Evolutionary conservation across 2,329 filamentous ascomycete genomes (phyloP), one percentile per base, ranked within the genome.

Genomic region (Daldinia sp.): DNA sequence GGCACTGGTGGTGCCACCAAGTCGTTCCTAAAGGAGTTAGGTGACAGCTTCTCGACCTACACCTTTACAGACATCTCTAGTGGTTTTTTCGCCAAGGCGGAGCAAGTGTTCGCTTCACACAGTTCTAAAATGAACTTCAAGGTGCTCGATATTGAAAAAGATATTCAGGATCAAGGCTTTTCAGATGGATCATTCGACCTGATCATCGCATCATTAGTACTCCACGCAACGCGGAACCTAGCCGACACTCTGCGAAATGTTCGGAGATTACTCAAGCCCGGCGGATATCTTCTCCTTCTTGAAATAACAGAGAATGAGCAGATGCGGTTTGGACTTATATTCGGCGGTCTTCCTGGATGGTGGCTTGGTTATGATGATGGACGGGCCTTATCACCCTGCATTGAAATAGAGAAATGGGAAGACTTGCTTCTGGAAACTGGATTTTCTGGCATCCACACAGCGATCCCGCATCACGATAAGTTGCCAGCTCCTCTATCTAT

Each of bases 281-380:
- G 81, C 1, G 85, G 85, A 0, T 80, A 82, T 41, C 73, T 88
- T 0, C 41, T 87, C 0, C 51, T 86, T 0, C 64, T 82, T 4
- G 85, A 87, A 65, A 68, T 82, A 1, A 77, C 74, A 0, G 48
- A 65, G 2, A 70, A 65, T 12, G 42, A 53, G 10, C 9, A 9
- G 13, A 20, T 35, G 10, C 48, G 55, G 10, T 18, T 35, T 10
- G 51, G 26, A 10, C 23, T 39, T 13, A 39, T 39, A 13, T 39
- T 39, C 35, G 10, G 12, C 13, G 10, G 35, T 15, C 13, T 39
- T 4, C 35, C 35, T 13, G 35, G 35, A 13, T 39, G 35, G 35
- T 39, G 35, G 35, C 35, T 39, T 13, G 35, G 35, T 13, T 15
- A 15, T 39, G 35, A 39, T 4, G 35, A 39, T 39, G 35, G 35